Percentiles rank a stretch among this genome's conserved stretches.
phyloP scores from a whole-genome alignment of 2,329 filamentous ascomycete genomes.

The Penicillium griseofulvum region DNA sequence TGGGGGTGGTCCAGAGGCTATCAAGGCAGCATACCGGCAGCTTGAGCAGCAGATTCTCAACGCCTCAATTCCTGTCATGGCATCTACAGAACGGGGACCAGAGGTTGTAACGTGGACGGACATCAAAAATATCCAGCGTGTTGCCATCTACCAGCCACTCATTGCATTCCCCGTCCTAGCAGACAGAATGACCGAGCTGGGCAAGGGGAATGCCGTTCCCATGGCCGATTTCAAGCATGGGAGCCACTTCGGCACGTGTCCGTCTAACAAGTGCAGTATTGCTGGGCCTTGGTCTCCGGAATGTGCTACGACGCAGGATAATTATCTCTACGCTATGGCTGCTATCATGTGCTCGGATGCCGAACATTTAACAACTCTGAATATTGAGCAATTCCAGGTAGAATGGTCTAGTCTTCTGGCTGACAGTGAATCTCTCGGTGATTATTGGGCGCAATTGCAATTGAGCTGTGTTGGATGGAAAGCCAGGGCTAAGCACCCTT shows the following conservation, averaged over 20 bases:
- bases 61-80: slow-evolving; percentile 29
- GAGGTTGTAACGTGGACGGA: slow-evolving; percentile 39
- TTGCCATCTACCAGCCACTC: slow-evolving; percentile 35
- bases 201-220: slow-evolving; percentile 24
- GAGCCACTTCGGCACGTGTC: slow-evolving; percentile 25
- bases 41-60: slow-evolving; percentile 29
- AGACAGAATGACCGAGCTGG: slow-evolving; percentile 24
- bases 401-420: slow-evolving; percentile 23
- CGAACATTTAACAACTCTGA: slow-evolving; percentile 20
- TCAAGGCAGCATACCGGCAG: slow-evolving; percentile 24
- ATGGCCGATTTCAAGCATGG: slow-evolving; percentile 34
- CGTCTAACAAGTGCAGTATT: slow-evolving; percentile 27
- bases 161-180: slow-evolving; percentile 30
- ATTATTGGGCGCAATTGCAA: slow-evolving; percentile 41
- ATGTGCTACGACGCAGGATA: slow-evolving; percentile 27
- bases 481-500: slow-evolving; percentile 33
- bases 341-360: slow-evolving; percentile 36
- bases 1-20: slow-evolving; percentile 26
- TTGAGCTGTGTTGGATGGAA: slow-evolving; percentile 41
- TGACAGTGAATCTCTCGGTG: slow-evolving; percentile 30
- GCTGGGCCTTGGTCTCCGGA: slow-evolving; percentile 33
- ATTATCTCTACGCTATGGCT: slow-evolving; percentile 27
- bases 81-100: slow-evolving; percentile 30
- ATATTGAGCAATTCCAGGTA: slow-evolving; percentile 20
- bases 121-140: slow-evolving; percentile 29